Evolutionary conservation across 371 early-diverging fungal genomes (phyloP).

Genomic region (Rhizopus arrhizus): DNA sequence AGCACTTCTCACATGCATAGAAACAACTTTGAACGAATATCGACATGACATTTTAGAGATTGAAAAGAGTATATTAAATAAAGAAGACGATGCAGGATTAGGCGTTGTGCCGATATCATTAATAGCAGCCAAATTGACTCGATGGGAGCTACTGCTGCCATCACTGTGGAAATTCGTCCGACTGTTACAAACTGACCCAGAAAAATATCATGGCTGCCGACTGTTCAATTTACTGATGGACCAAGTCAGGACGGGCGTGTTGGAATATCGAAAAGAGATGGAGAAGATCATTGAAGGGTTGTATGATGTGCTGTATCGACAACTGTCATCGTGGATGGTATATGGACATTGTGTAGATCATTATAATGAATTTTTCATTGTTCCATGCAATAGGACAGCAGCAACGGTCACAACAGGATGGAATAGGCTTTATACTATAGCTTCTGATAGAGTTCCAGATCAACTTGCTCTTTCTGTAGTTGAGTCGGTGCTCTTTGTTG

Average conservation of each 20-base stretch:
- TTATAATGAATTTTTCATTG: conserved; percentile 72
- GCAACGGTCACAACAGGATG: conserved; percentile 34
- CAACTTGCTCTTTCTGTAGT: conserved; percentile 57
- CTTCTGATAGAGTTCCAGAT: conserved; percentile 49
- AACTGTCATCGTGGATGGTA: conserved; percentile 74
- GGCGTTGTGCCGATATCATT: conserved; percentile 54
- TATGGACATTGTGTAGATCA: conserved; percentile 70
- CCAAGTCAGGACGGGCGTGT: conserved; percentile 61
- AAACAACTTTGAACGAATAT: conserved; percentile 57
- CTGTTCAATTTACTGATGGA: conserved; percentile 62
- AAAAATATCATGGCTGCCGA: conserved; percentile 50
- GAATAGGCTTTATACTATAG: conserved; percentile 59
- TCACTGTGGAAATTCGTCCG: conserved; percentile 35
- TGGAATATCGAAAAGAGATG: conserved; percentile 54
- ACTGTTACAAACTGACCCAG: conserved; percentile 32
- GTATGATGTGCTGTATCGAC: conserved; percentile 65
- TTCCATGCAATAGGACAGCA: conserved; percentile 6
- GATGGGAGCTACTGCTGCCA: conserved; percentile 54
- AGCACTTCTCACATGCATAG: conserved; percentile 58
- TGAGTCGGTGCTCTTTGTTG: conserved; percentile 72
- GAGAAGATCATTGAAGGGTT: conserved; percentile 56
- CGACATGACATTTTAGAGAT: conserved; percentile 55
- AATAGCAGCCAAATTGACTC: conserved; percentile 41
- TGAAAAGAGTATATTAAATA: conserved; percentile 56
- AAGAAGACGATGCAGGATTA: conserved; percentile 45